These are phyloP conservation scores for Mortierella sp. DNA, from an alignment of 371 early-diverging fungal genomes.

Conservation along the genomic window DNA sequence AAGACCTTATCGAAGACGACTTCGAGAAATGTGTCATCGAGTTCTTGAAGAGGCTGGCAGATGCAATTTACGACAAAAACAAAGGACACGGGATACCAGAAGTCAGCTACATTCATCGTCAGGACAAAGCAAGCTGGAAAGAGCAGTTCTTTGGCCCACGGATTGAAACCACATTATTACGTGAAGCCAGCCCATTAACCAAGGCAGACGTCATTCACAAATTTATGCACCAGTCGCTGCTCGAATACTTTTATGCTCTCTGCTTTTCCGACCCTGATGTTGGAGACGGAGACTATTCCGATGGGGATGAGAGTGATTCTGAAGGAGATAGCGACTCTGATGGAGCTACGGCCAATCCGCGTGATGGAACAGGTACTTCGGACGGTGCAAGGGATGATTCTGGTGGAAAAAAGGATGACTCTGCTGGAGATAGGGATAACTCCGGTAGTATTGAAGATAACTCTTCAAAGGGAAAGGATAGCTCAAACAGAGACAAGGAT, in stretches of 20 bases:
- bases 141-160: neutral
- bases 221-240: constrained; percentile 5
- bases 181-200: neutral
- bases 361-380: no score
- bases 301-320: neutral
- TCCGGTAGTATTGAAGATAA: no score
- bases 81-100: neutral
- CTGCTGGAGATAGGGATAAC: no score
- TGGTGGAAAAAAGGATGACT: no score
- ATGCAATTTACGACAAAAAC: neutral
- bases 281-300: neutral
- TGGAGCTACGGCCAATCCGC: no score
- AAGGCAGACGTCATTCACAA: neutral
- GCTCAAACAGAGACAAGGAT: no score
- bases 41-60: neutral
- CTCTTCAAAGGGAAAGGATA: no score
- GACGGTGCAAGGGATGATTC: no score
- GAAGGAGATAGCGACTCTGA: no score
- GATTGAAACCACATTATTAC: neutral
- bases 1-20: neutral
- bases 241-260: constrained; percentile 2
- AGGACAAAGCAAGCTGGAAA: neutral
- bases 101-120: neutral
- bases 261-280: neutral
- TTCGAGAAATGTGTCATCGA: neutral